These are phyloP conservation scores for Saccharomycopsis hybrid DNA, from an alignment of 1,139 yeast species.

Conservation along the genomic window DNA sequence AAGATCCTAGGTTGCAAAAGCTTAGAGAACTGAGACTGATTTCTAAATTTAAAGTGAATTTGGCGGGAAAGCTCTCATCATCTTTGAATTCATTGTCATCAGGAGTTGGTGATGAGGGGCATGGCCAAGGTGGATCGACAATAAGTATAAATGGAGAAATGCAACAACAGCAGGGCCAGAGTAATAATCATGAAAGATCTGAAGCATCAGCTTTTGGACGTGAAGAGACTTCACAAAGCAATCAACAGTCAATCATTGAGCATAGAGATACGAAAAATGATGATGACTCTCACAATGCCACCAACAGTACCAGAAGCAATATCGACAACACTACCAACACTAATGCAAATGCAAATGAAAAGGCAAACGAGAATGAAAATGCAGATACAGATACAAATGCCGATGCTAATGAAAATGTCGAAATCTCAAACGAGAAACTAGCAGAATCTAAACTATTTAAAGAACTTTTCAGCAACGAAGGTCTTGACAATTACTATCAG, in stretches of 20 bases:
- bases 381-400: not conserved
- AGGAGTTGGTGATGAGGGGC: not conserved
- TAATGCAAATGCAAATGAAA: not conserved
- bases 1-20: not conserved
- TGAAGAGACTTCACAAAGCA: too few species aligned
- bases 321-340: not conserved
- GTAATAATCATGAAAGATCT: too few species aligned
- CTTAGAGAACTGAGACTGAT: not conserved
- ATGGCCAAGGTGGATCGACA: too few species aligned
- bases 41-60: slow-evolving; percentile 7
- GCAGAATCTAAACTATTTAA: not conserved
- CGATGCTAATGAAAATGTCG: not conserved
- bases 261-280: too few species aligned
- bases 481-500: not conserved
- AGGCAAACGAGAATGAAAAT: too few species aligned
- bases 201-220: too few species aligned
- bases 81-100: slow-evolving; percentile 4
- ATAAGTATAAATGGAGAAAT: too few species aligned
- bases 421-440: too few species aligned
- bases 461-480: not conserved
- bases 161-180: too few species aligned
- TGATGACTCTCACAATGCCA: too few species aligned
- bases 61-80: slow-evolving; percentile 10
- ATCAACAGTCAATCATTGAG: too few species aligned
- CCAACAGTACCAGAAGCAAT: too few species aligned